Evolutionary conservation across 2,329 filamentous ascomycete genomes (phyloP), one percentile per base, ranked within the genome.

Genomic region (Apiospora phragmitis): DNA sequence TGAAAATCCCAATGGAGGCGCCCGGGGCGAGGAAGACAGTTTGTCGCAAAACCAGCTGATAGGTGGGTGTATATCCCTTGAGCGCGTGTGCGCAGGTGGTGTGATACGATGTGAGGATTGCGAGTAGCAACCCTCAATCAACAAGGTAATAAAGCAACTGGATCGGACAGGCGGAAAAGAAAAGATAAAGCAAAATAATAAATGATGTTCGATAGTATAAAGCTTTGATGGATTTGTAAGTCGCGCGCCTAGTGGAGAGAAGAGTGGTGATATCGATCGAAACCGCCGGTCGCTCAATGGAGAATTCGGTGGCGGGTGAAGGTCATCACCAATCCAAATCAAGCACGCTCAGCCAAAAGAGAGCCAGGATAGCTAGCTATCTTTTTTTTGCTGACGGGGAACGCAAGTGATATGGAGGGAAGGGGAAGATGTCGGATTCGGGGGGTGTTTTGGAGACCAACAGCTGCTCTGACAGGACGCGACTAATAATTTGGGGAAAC

Each of bases 261-360:
- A 62, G 32, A 62, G 55, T 62, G 55, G 55, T 62, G 55, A 62
- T 62, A 62, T 62, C 55, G 29, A 62, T 68, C 67, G 43, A 59
- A 59, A 38, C 42, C 67, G 49, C 24, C 67, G 45, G 49, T 42
- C 32, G 49, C 24, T 49, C 35, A 47, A 59, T 62, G 32, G 32
- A 62, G 55, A 68, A 68, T 68, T 68, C 67, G 47, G 67, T 68
- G 67, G 67, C 67, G 67, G 67, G 67, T 47, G n/a, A 68, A 59
- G 47, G 47, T 47, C 67, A 68, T 68, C 67, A 68, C 45, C 67
- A 68, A n/a, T 38, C 29, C 55, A 62, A 62, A n/a, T 21, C 55
- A 67, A 21, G 26, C 43, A 35, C 41, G 21, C 24, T 16, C 41
- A 45, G 41, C 41, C 45, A 43, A 45, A 43, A 67, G 24, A 45